phyloP scores from a whole-genome alignment of 352 stramenopile species.

The Blastocystis sp. region DNA sequence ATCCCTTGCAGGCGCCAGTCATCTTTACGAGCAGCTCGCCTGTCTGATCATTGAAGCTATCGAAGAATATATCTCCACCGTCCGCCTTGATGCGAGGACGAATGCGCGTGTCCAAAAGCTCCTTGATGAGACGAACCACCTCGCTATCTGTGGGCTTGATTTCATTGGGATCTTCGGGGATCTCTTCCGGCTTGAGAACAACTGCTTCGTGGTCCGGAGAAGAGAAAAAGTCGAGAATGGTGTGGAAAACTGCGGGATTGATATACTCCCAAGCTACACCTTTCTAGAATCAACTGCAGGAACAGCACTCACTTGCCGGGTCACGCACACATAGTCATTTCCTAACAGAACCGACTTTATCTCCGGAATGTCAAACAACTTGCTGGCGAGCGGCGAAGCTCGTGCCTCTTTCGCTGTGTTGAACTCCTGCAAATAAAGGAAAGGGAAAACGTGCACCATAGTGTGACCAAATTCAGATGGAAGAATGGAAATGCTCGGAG shows the following conservation, averaged over 20 bases:
- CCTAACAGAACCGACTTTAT: constrained; percentile 92
- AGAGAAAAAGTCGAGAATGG: constrained; percentile 69
- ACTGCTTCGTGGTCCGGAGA: not conserved
- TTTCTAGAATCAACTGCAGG: constrained; percentile 73
- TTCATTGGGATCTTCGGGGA: constrained; percentile 62
- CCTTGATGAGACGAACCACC: constrained; percentile 98
- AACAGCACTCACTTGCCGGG: constrained; percentile 59
- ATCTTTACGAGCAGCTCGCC: constrained; percentile 73
- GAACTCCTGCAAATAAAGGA: constrained; percentile 70
- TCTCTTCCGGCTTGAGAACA: constrained; percentile 6
- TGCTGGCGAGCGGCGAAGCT: constrained; percentile 84
- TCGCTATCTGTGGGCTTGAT: constrained; percentile 94
- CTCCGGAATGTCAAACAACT: constrained; percentile 89
- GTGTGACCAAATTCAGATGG: constrained; percentile 53
- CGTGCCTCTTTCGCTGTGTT: constrained; percentile 76
- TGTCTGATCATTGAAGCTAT: constrained; percentile 86
- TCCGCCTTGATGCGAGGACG: constrained; percentile 96
- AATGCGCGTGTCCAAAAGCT: constrained; percentile 94
- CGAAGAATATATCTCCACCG: constrained; percentile 97
- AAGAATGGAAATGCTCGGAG: constrained; percentile 30
- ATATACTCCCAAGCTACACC: constrained; percentile 80
- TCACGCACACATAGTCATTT: constrained; percentile 94
- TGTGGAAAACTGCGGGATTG: constrained; percentile 85
- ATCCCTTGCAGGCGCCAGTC: constrained; percentile 90
- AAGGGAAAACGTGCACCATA: not conserved